Conservation (phyloP, 2,329 filamentous ascomycete species). For the Phyllosticta citribraziliensis region DNA sequence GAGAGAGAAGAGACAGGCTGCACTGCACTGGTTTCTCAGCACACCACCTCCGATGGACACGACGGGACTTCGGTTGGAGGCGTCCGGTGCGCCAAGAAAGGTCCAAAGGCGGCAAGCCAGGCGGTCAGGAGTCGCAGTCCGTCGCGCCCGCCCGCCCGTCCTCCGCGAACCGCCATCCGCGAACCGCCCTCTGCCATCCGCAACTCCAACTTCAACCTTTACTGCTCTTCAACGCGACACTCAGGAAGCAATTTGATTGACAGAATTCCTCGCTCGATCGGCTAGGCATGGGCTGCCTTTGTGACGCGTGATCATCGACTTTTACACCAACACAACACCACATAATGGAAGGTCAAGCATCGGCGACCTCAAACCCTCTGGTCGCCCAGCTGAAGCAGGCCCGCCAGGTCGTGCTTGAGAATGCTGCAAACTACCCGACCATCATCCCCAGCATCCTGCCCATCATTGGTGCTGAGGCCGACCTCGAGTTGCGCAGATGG, state of each 20-base stretch:
- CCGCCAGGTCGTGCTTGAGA: slow-evolving; percentile 77
- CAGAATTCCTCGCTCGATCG: background rate
- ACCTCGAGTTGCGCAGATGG: slow-evolving; percentile 81
- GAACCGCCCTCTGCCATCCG: no score
- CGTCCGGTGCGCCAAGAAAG: background rate
- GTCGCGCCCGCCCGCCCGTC: no score
- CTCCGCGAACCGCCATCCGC: background rate
- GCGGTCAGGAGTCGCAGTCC: background rate
- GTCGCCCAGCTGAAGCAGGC: slow-evolving; percentile 81
- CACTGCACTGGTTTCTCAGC: no score
- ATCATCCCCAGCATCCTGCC: slow-evolving; percentile 91
- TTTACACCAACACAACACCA: background rate
- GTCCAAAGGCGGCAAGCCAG: background rate
- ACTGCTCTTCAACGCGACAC: background rate
- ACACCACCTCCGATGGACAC: no score
- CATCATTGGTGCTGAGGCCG: slow-evolving; percentile 61
- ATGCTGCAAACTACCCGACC: slow-evolving; percentile 80
- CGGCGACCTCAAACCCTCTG: slow-evolving; percentile 11
- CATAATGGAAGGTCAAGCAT: background rate
- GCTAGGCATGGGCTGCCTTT: background rate
- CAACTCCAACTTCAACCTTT: background rate
- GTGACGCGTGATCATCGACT: background rate
- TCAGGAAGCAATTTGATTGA: background rate
- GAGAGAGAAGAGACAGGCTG: background rate
- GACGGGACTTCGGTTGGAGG: no score